These are phyloP conservation scores for Spencermartinsiella ligniputridi DNA, from an alignment of 1,139 yeast species.

Conservation along the genomic window DNA sequence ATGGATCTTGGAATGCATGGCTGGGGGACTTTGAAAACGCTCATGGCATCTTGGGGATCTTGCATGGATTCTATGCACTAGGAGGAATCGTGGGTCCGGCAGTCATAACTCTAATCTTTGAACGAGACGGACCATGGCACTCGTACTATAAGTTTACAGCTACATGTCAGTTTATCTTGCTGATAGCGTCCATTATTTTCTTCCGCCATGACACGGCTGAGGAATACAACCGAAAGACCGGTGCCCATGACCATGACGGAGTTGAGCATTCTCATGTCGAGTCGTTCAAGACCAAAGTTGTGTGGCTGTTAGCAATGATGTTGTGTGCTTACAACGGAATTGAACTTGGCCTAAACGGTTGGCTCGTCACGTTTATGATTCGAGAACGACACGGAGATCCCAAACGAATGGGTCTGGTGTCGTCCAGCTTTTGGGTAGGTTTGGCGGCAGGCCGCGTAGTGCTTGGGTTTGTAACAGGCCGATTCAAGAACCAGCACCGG, in stretches of 20 bases:
- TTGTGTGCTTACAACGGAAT: constrained; percentile 62
- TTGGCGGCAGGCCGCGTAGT: constrained; percentile 56
- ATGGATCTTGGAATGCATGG: constrained; percentile 55
- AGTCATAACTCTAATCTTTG: constrained; percentile 50
- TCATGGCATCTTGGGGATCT: constrained; percentile 47
- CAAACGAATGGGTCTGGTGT: constrained; percentile 52
- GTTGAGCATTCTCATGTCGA: constrained; percentile 1
- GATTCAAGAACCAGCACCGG: constrained; percentile 21
- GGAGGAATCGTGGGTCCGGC: constrained; percentile 61
- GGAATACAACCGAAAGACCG: constrained; percentile 10
- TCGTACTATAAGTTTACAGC: constrained; percentile 46
- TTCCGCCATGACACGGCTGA: constrained; percentile 20
- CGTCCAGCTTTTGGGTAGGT: constrained; percentile 73
- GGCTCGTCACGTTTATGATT: constrained; percentile 62
- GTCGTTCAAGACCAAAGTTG: constrained; percentile 39
- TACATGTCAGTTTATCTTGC: constrained; percentile 36
- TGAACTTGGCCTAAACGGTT: constrained; percentile 66
- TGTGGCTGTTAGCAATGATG: constrained; percentile 55
- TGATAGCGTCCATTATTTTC: constrained; percentile 12
- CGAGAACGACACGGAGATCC: constrained; percentile 49
- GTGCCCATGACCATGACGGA: not conserved
- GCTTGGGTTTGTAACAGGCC: constrained; percentile 35
- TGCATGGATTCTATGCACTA: constrained; percentile 58
- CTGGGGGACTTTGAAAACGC: constrained; percentile 47
- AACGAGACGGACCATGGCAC: constrained; percentile 49